Conservation (phyloP, 192 early-diverging fungal genomes). For the Coemansia sp. region DNA sequence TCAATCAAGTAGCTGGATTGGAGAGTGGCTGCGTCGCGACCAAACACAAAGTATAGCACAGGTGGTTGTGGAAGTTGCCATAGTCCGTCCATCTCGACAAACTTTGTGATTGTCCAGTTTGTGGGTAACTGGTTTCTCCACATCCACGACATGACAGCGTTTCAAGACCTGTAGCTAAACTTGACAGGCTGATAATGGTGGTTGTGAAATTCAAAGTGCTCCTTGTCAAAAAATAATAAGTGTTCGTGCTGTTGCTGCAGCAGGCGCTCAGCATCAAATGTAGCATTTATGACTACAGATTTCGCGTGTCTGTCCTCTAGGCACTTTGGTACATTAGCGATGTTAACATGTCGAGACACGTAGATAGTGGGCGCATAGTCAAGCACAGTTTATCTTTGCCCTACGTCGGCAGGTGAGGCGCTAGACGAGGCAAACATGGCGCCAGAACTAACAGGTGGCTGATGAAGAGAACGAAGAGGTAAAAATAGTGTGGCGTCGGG, state of each 20-base stretch:
- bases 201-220: background rate
- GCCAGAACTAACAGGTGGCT: no score
- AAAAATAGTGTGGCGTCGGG: no score
- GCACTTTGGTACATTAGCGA: background rate
- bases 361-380: no score
- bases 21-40: background rate
- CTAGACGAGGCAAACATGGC: no score
- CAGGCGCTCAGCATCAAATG: background rate
- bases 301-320: background rate
- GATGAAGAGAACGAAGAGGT: no score
- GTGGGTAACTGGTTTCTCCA: background rate
- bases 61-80: background rate
- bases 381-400: no score
- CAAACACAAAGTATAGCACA: background rate
- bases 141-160: background rate
- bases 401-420: no score
- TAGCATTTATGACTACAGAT: background rate
- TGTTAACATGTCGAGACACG: background rate
- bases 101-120: background rate
- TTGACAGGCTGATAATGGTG: background rate
- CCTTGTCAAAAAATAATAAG: background rate
- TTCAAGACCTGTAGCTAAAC: slow-evolving; percentile 4
- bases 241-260: no score
- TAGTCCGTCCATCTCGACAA: background rate
- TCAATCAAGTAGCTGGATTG: background rate